phyloP scores from a whole-genome alignment of 2,329 filamentous ascomycete species.

The Akanthomyces lecanii region DNA sequence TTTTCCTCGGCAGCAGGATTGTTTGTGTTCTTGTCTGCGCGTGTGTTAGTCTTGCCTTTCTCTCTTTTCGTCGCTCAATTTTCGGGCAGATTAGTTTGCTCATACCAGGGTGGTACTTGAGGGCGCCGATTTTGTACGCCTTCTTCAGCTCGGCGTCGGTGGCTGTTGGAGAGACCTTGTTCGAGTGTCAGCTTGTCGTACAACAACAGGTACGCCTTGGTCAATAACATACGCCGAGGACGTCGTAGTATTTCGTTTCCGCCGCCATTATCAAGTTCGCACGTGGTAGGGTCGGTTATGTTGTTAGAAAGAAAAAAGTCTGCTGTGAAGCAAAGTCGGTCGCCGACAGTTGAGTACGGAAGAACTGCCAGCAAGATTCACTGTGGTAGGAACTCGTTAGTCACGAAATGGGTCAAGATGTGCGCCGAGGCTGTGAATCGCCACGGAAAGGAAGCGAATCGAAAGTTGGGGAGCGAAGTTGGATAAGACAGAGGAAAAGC shows the following conservation, averaged over 20 bases:
- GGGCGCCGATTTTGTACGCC: slow-evolving; percentile 76
- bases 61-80: neutral
- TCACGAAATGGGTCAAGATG: neutral
- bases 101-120: slow-evolving; percentile 82
- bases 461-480: neutral
- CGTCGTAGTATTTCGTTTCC: slow-evolving; percentile 75
- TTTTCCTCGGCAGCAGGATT: slow-evolving; percentile 93
- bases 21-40: slow-evolving; percentile 87
- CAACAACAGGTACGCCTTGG: too few relatives aligned
- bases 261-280: slow-evolving; percentile 61
- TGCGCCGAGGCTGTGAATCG: neutral
- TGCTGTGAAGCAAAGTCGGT: neutral
- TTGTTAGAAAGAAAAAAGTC: neutral
- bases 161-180: slow-evolving; percentile 70
- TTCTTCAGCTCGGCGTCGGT: slow-evolving; percentile 87
- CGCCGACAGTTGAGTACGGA: neutral
- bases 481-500: neutral
- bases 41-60: slow-evolving; percentile 19
- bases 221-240: slow-evolving; percentile 61
- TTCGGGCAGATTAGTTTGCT: slow-evolving; percentile 15
- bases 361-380: neutral
- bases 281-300: neutral
- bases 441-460: neutral
- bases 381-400: slow-evolving; percentile 1
- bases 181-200: neutral